Conservation (phyloP, 768 basidiomycete genomes). For the Pisolithus marmoratus region DNA sequence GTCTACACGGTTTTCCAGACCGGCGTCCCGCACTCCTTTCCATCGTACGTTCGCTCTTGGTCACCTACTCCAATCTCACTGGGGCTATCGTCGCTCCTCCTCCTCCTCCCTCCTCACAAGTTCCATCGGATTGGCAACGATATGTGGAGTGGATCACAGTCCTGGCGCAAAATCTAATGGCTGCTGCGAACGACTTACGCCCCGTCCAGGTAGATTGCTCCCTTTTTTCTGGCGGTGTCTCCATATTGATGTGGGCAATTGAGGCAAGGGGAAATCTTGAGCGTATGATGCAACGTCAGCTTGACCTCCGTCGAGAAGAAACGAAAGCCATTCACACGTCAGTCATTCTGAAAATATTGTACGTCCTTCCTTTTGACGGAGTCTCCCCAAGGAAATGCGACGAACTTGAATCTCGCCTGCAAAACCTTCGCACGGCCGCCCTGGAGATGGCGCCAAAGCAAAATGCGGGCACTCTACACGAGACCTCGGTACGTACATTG, state of each 20-base stretch:
- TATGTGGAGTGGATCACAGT: constrained; percentile 78
- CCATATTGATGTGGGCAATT: background rate
- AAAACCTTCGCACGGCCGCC: constrained; percentile 39
- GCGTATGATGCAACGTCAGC: constrained; percentile 72
- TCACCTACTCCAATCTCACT: constrained; percentile 73
- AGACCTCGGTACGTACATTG: background rate
- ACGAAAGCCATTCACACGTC: constrained; percentile 66
- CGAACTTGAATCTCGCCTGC: constrained; percentile 55
- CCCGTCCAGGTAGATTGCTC: constrained; percentile 65
- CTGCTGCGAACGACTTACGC: constrained; percentile 82
- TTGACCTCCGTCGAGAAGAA: constrained; percentile 70
- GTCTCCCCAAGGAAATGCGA: constrained; percentile 58
- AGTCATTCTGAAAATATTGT: constrained; percentile 18
- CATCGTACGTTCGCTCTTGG: constrained; percentile 70
- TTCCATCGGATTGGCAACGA: constrained; percentile 64
- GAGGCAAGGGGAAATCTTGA: constrained; percentile 81
- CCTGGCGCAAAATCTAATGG: constrained; percentile 83
- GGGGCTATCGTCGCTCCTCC: constrained; percentile 64
- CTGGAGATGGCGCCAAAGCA: constrained; percentile 10
- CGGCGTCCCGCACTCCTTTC: constrained; percentile 69
- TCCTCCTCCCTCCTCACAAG: constrained; percentile 37
- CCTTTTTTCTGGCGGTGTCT: background rate
- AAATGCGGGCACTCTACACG: background rate
- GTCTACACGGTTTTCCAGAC: constrained; percentile 41
- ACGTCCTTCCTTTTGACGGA: background rate